A percentile compares a stretch with the other conserved stretches of the same genome.
Evolutionary conservation across 148 eudicot genomes (phyloP).

Genomic region (Nepenthes gracilis): DNA sequence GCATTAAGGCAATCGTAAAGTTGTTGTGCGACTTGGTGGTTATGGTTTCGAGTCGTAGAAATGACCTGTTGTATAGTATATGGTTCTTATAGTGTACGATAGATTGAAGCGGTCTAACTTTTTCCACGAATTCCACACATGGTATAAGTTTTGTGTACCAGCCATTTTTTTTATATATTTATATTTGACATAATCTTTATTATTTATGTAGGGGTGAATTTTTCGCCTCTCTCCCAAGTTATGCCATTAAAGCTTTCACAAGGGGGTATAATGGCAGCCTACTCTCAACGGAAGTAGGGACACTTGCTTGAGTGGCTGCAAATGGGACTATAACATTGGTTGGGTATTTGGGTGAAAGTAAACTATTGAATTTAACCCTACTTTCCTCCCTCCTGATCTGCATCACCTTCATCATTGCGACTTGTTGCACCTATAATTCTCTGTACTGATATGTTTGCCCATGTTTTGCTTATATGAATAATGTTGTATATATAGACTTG

Average conservation of each 20-base stretch:
- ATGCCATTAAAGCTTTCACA: conserved; percentile 94
- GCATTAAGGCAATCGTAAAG: too few species aligned
- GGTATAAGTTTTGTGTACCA: too few species aligned
- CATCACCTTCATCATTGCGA: conserved; percentile 55
- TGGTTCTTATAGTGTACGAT: too few species aligned
- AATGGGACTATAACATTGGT: conserved; percentile 81
- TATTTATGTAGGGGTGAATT: conserved; percentile 53
- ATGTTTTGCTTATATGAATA: too few species aligned
- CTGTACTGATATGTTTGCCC: conserved; percentile 30
- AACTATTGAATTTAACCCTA: conserved; percentile 58
- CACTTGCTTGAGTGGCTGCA: conserved; percentile 84
- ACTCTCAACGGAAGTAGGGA: conserved; percentile 93
- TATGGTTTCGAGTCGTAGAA: too few species aligned
- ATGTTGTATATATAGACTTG: too few species aligned
- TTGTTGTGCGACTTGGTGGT: too few species aligned
- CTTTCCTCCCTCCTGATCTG: conserved; percentile 81
- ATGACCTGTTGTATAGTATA: too few species aligned
- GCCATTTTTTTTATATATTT: neutral
- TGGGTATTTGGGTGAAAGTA: conserved; percentile 57
- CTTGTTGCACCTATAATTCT: conserved; percentile 78
- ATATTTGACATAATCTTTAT: conserved; percentile 1
- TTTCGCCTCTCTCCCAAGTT: conserved; percentile 85
- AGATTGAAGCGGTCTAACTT: too few species aligned
- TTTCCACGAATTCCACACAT: too few species aligned
- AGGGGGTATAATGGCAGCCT: conserved; percentile 88